A percentile compares a stretch with the other conserved stretches of the same genome.
Evolutionary conservation across 371 early-diverging fungal genomes (phyloP).

Genomic region (Mortierella sp.): DNA sequence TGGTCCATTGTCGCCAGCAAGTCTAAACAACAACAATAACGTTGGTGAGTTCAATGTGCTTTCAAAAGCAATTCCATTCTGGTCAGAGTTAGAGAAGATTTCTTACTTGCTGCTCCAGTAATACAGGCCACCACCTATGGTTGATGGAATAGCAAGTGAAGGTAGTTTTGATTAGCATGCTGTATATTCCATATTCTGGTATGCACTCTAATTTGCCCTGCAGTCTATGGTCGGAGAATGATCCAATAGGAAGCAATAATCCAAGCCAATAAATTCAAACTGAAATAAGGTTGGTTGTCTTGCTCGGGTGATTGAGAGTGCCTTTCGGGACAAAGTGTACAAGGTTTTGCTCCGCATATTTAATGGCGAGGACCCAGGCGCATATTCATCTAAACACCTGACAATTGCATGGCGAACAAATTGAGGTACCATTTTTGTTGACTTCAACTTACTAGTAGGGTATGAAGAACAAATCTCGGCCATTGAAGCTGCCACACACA

Average conservation of each 20-base stretch:
- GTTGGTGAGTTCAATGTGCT: background rate
- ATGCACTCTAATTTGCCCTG: background rate
- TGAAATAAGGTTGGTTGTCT: slow-evolving; percentile 30
- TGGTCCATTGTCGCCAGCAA: slow-evolving; percentile 41
- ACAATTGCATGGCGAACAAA: too few relatives aligned
- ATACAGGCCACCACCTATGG: slow-evolving; percentile 46
- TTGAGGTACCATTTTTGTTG: background rate
- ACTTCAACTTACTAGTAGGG: slow-evolving; percentile 60
- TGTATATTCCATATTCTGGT: background rate
- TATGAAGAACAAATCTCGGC: slow-evolving; percentile 71
- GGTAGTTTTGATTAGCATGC: background rate
- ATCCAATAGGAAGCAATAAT: background rate
- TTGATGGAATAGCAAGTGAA: background rate
- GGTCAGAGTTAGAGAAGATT: background rate
- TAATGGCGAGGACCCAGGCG: background rate
- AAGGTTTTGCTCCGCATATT: background rate
- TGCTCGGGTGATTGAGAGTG: background rate
- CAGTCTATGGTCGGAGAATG: too few relatives aligned
- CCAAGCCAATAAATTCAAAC: slow-evolving; percentile 11
- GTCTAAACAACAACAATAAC: slow-evolving; percentile 7
- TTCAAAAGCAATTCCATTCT: background rate
- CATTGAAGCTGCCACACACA: slow-evolving; percentile 66
- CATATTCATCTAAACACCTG: background rate
- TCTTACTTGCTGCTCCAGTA: slow-evolving; percentile 55
- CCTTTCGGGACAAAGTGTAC: background rate